Base-by-base conservation (phyloP, 176 grass and related monocot species). In the Chloris gayana region DNA sequence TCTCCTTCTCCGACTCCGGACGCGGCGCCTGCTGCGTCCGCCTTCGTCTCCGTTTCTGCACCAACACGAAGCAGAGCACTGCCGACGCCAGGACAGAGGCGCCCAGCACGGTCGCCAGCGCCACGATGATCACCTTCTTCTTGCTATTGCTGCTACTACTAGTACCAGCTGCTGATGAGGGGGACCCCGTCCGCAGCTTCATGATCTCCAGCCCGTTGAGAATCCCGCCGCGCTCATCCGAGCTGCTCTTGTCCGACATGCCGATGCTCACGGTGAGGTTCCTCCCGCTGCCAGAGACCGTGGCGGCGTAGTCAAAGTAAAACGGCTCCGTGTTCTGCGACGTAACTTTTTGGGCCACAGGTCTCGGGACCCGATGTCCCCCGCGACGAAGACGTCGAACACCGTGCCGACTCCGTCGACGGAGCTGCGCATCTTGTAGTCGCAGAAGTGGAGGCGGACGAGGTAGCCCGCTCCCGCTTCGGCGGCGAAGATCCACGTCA, bases 161-260 rank as follows among this genome's bases (percentile, higher is more conserved):
- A 14, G 0, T 1, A 50, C 47, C 15, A 18, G 3, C 3, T 14
- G 45, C 14, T 1, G 13, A 47, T 47, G 45, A 47, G 0, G 45
- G 15, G 19, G 69, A 39, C 45, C 5, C 62, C 8, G 81, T 0
- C 14, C 14, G 78, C 9, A 98, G 59, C 77, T 73, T 87, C 81
- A 98, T 89, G 72, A 98, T 93, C 81, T 98, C 95, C 14, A 98
- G 80, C 47, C 95, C 92, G 31, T 98, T 98, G 1, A 98, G 88
- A 4, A 91, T 67, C 15, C 80, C 95, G 15, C 79, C 78, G 35
- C 35, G 35, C 7, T 4, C 2, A 2, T 0, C 64, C 0, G 0
- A 9, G 6, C 1, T 51, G 47, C 67, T 6, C n/a, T 42, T 78
- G 13, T 0, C 0, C 61, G 80, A 81, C 64, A 0, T 64, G 38